Evolutionary conservation across 495 filamentous ascomycete genomes (phyloP).

Genomic region (Hamigera avellanea): DNA sequence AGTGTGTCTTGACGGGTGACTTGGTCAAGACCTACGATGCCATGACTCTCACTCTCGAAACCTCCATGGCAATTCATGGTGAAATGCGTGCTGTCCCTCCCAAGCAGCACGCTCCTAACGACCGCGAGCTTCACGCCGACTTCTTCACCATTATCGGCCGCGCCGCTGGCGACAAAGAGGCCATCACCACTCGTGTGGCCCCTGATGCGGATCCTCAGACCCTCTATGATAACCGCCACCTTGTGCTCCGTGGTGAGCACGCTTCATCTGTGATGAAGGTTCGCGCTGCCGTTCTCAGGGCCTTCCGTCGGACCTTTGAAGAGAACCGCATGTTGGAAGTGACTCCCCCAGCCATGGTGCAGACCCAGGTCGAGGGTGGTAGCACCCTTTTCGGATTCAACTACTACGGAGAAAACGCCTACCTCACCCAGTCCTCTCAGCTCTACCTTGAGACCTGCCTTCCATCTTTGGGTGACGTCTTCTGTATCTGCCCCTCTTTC

Average conservation of each 20-base stretch:
- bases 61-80: constrained; percentile 75
- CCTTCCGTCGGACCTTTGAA: constrained; percentile 73
- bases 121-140: constrained; percentile 89
- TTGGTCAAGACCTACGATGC: constrained; percentile 90
- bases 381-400: constrained; percentile 86
- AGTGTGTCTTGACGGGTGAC: constrained; percentile 75
- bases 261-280: constrained; percentile 88
- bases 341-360: constrained; percentile 90
- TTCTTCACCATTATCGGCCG: constrained; percentile 80
- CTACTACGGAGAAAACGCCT: constrained; percentile 92
- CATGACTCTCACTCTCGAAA: constrained; percentile 77
- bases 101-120: constrained; percentile 68
- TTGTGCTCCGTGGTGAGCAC: constrained; percentile 81
- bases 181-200: constrained; percentile 85
- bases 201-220: constrained; percentile 69
- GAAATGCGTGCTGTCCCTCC: constrained; percentile 78
- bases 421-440: constrained; percentile 93
- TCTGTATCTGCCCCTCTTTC: constrained; percentile 97
- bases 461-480: constrained; percentile 83
- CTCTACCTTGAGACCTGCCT: constrained; percentile 95
- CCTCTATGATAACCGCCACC: constrained; percentile 79
- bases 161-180: constrained; percentile 81
- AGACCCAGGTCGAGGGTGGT: constrained; percentile 96
- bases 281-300: constrained; percentile 68
- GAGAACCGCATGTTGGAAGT: constrained; percentile 73